Evolutionary conservation across 495 filamentous ascomycete species (phyloP), one percentile per base, ranked within the genome.

Genomic region (Talaromyces trachyspermus): DNA sequence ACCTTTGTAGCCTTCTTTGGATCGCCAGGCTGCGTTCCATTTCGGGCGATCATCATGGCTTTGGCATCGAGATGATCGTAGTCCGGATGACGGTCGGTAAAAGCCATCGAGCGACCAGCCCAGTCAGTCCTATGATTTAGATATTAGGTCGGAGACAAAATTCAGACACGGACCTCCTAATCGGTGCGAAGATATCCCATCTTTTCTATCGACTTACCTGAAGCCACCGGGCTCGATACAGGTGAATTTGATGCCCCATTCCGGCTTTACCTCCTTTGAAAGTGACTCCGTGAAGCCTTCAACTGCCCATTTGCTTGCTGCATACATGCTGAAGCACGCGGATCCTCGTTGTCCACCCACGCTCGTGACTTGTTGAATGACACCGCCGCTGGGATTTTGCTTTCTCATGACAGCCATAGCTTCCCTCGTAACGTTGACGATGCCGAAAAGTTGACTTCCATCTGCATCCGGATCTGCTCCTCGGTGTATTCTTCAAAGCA

Each of bases 401-500:
- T 62, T 58, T 8, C 69, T 54, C 69, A 72, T 69, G 5, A 60
- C 49, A 46, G 52, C 12, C 12, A 71, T 60, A 7, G 69, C 70
- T 46, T 65, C 65, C 19, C 60, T 54, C 6, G 68, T 75, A 3
- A 72, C 58, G 15, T 52, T 32, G 3, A 57, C 43, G 60, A 58
- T 39, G 64, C 75, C 64, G 67, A 80, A 65, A 77, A 81, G 59
- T 76, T 74, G 41, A 71, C 70, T 15, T 76, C 74, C 44, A 79
- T 57, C 23, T 71, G 47, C 6, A 43, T 52, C 22, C 65, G 63
- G 6, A 64, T 58, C 40, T 69, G 59, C 3, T 56, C 49, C 11
- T 71, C 63, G 1, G 56, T 49, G 11, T 70, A 59, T 26, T 59
- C 63, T 52, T 79, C 76, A 23, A 70, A 64, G 45, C 64, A 64